A percentile compares a stretch with the other conserved stretches of the same genome.
Evolutionary conservation across 768 basidiomycete genomes (phyloP).

Genomic region (Boletus rubescentipes): DNA sequence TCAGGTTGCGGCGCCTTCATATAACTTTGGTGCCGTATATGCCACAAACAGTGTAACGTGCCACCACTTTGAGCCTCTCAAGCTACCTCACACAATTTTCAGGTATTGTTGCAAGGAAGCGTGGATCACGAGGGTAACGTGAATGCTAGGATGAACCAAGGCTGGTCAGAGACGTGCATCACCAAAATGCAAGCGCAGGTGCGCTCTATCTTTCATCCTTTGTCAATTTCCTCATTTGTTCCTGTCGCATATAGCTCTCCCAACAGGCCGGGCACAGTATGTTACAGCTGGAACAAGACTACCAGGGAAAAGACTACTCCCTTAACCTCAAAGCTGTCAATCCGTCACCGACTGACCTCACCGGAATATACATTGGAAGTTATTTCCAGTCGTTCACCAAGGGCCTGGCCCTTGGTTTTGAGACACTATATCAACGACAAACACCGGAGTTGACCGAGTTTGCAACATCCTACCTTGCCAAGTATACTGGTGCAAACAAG

Average conservation of each 20-base stretch:
- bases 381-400: conserved; percentile 93
- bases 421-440: conserved; percentile 80
- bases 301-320: conserved; percentile 83
- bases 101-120: conserved; percentile 92
- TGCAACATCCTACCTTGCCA: conserved; percentile 75
- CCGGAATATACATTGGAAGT: conserved; percentile 89
- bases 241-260: conserved; percentile 56
- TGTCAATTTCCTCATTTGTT: conserved; percentile 1
- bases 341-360: conserved; percentile 81
- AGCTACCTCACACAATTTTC: conserved; percentile 17
- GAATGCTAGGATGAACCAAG: conserved; percentile 85
- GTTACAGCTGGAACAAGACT: conserved; percentile 94
- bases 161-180: conserved; percentile 74
- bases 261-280: conserved; percentile 79
- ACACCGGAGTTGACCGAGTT: conserved; percentile 69
- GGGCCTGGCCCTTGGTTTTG: conserved; percentile 84
- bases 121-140: conserved; percentile 93
- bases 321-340: conserved; percentile 88
- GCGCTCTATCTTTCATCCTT: conserved; percentile 22
- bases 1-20: conserved; percentile 78
- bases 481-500: conserved; percentile 68
- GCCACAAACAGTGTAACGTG: conserved; percentile 71
- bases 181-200: conserved; percentile 91
- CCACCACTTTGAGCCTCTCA: conserved; percentile 12
- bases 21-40: conserved; percentile 94